Evolutionary conservation across 73 alveolate genomes (phyloP).

Genomic region (Blepharisma stoltei): DNA sequence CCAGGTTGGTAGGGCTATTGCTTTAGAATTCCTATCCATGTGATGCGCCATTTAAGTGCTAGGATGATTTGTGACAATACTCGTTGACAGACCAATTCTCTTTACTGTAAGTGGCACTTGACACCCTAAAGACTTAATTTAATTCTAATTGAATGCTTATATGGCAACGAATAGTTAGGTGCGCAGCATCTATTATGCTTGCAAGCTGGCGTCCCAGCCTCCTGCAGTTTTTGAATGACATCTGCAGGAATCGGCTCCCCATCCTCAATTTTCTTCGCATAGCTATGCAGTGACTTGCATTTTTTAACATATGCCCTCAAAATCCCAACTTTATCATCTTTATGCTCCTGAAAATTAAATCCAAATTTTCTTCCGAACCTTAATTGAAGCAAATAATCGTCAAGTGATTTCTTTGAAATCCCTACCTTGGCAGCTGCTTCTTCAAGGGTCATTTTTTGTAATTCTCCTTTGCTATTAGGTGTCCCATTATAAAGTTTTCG

Average conservation of each 20-base stretch:
- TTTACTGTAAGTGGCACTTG: no score
- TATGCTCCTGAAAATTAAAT: slow-evolving; percentile 94
- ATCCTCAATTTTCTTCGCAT: slow-evolving; percentile 18
- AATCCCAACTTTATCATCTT: slow-evolving; percentile 93
- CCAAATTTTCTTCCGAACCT: slow-evolving; percentile 91
- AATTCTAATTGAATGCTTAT: no score
- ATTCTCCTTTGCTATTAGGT: slow-evolving; percentile 60
- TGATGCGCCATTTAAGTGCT: no score
- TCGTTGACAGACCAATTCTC: no score
- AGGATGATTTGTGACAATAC: no score
- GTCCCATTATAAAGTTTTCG: slow-evolving; percentile 93
- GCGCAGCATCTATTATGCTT: slow-evolving; percentile 30
- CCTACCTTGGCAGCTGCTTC: slow-evolving; percentile 91
- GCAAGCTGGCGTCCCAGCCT: slow-evolving; percentile 28
- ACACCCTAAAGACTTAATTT: no score
- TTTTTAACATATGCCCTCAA: slow-evolving; percentile 92
- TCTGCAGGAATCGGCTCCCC: slow-evolving; percentile 36
- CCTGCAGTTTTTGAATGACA: slow-evolving; percentile 23
- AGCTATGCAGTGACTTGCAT: slow-evolving; percentile 38
- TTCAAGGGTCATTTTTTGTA: slow-evolving; percentile 68
- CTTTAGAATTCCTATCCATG: no score
- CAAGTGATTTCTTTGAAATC: slow-evolving; percentile 86
- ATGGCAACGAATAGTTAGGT: slow-evolving; percentile 5
- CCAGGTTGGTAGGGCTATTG: no score
- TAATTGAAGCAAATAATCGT: slow-evolving; percentile 79